These are phyloP conservation scores for Ustilago cynodontis DNA, from an alignment of 1,284 basidiomycete genomes.

Conservation along the genomic window DNA sequence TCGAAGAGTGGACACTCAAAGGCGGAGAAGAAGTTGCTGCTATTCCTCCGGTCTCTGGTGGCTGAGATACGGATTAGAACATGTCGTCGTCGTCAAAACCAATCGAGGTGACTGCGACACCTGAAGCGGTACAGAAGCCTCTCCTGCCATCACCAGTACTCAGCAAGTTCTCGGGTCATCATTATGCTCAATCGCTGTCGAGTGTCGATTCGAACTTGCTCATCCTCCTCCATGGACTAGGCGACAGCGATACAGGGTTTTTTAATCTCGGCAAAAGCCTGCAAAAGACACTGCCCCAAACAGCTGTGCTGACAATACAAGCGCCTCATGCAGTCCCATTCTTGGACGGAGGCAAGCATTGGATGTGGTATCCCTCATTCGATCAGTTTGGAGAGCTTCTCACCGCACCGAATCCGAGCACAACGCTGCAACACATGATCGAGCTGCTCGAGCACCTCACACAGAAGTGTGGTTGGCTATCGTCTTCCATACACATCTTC, in stretches of 20 bases:
- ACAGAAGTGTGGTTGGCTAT: constrained; percentile 77
- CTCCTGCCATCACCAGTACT: constrained; percentile 3
- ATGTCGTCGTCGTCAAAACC: constrained; percentile 9
- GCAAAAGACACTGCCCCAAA: constrained; percentile 80
- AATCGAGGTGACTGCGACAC: constrained; percentile 3
- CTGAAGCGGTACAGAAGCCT: constrained; percentile 17
- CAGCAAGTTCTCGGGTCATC: constrained; percentile 22
- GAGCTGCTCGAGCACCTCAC: constrained; percentile 75
- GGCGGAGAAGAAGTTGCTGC: constrained; percentile 83
- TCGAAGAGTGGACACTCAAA: constrained; percentile 71
- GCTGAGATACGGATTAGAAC: constrained; percentile 5
- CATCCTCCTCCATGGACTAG: constrained; percentile 87
- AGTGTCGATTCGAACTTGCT: constrained; percentile 88
- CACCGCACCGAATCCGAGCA: constrained; percentile 78
- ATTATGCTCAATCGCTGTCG: constrained; percentile 79
- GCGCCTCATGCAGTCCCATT: constrained; percentile 86
- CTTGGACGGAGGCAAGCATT: constrained; percentile 73
- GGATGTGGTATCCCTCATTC: constrained; percentile 89
- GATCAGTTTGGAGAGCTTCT: constrained; percentile 79
- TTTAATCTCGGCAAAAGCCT: constrained; percentile 79
- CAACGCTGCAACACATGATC: constrained; percentile 75
- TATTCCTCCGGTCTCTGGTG: constrained; percentile 83
- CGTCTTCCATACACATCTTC: constrained; percentile 81
- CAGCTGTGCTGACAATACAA: constrained; percentile 82
- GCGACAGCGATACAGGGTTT: constrained; percentile 85